phyloP scores from a whole-genome alignment of 129 eudicot genomes.

The Calendula officinalis region DNA sequence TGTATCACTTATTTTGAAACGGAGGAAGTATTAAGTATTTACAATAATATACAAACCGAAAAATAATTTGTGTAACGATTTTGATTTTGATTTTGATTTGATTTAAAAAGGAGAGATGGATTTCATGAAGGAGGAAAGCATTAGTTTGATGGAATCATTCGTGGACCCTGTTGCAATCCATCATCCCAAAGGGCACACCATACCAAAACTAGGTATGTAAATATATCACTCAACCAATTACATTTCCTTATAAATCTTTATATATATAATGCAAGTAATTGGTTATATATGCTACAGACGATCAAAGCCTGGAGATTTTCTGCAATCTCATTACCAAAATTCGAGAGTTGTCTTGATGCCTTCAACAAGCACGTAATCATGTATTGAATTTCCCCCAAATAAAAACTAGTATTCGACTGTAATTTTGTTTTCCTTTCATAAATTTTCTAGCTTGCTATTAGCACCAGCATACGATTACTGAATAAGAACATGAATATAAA shows the following conservation, averaged over 20 bases:
- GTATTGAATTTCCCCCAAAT: background rate
- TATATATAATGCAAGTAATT: background rate
- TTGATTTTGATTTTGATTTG: background rate
- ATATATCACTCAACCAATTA: background rate
- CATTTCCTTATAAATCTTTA: background rate
- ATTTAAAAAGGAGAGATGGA: constrained; percentile 22
- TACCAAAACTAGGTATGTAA: constrained; percentile 31
- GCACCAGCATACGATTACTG: too few species aligned
- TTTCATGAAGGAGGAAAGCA: constrained; percentile 25
- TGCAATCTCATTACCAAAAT: constrained; percentile 23
- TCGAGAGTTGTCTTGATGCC: constrained; percentile 6
- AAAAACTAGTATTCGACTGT: too few species aligned
- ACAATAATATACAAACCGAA: too few species aligned
- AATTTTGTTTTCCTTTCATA: background rate
- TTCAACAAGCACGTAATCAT: background rate
- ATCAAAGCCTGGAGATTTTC: constrained; percentile 23
- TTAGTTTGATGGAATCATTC: constrained; percentile 13
- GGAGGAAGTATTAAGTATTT: too few species aligned
- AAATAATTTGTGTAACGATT: too few species aligned
- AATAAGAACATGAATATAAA: too few species aligned
- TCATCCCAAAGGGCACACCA: constrained; percentile 34
- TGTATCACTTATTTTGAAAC: too few species aligned
- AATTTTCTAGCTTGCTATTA: background rate
- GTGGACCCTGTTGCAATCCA: constrained; percentile 23
- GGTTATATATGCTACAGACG: constrained; percentile 14